Base-by-base conservation (phyloP, 768 basidiomycete genomes). In the Nevesoporus exiguus region DNA sequence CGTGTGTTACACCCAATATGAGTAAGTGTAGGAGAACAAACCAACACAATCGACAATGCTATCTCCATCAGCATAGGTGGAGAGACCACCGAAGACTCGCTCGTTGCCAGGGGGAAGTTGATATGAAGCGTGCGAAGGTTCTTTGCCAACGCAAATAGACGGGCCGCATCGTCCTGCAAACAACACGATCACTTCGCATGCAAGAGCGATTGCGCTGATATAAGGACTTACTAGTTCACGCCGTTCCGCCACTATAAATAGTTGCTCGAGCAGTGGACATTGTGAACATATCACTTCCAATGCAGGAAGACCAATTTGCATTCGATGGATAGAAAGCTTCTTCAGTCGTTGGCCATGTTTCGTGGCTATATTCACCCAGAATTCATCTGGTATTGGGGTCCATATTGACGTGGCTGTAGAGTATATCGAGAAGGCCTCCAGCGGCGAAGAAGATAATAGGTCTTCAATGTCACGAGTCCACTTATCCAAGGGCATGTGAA, bases 1-100 rank as follows among this genome's bases (percentile, higher is more conserved):
- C 73, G 74, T 0, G 83, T 81, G 62, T 84, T 84, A 59, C 82
- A 84, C 5, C 90, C 89, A 57, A 91, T 79, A 53, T 84, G 82
- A 21, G 66, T 66, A 37, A 90, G 69, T 4, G 75, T 78, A 9
- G 79, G 62, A 31, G 76, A 74, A 63, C 85, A 86, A 21, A 73
- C 70, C 4, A 69, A 71, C 14, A 78, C 76, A 24, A 90, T 74
- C 6, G 65, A 64, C 39, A 79, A 57, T 9, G 77, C 80, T 25
- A 76, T 73, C 13, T 66, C 57, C 62, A 62, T 64, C 56, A 70
- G 44, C 33, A 52, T 49, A 33, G 44, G 43, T 21, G 49, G 58
- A 41, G 55, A 58, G 19, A 58, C 66, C 3, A 55, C 45, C 8
- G 45, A 58, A 1, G 44, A 56, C 54, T 58, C 41, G 63, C 66